Conservation (phyloP, 108 stramenopile species). For the Discostella stelligeroides region DNA sequence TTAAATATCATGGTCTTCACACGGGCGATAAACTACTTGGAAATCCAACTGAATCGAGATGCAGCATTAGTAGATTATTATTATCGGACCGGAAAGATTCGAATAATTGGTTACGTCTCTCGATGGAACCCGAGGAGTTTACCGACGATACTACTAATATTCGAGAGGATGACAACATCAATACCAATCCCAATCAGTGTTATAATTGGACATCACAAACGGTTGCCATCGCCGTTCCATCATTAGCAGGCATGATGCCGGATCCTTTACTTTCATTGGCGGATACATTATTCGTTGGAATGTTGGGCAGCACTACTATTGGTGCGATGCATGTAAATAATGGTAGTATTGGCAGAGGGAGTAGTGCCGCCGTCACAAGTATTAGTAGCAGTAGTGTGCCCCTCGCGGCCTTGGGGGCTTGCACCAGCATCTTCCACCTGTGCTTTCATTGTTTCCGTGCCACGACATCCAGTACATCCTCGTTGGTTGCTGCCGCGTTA, state of each 20-base stretch:
- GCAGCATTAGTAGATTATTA: no score
- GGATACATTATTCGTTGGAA: constrained; percentile 68
- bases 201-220: constrained; percentile 53
- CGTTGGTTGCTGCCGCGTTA: constrained; percentile 47
- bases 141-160: background rate
- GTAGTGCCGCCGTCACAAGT: background rate
- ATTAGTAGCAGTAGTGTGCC: constrained; percentile 28
- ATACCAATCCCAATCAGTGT: background rate
- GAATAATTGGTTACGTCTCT: no score
- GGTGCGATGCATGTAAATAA: background rate
- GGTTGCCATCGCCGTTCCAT: constrained; percentile 59
- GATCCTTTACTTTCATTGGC: constrained; percentile 67
- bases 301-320: constrained; percentile 32
- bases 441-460: constrained; percentile 69
- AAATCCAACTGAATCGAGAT: no score
- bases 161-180: background rate
- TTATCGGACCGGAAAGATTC: no score
- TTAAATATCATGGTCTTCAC: no score
- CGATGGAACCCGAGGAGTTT: no score
- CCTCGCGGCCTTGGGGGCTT: constrained; percentile 68
- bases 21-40: no score
- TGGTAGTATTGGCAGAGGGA: background rate
- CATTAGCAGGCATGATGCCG: constrained; percentile 62
- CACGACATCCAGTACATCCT: constrained; percentile 57
- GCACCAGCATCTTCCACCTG: constrained; percentile 76